phyloP scores from a whole-genome alignment of 2,329 filamentous ascomycete genomes.

The Nigrospora oryzae region DNA sequence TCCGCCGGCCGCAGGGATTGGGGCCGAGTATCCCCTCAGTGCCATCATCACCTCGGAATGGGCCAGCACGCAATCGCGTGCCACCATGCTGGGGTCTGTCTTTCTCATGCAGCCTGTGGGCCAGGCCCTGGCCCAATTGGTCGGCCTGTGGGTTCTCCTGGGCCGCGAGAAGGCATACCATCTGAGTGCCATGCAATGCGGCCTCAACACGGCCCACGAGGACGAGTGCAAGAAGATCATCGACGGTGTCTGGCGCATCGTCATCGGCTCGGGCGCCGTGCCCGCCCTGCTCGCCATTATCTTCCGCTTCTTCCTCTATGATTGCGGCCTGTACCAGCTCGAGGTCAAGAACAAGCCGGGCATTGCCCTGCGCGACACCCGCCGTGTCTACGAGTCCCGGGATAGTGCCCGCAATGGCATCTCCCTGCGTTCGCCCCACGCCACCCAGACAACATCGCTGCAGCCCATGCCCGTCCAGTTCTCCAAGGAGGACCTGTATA shows the following conservation, averaged over 20 bases:
- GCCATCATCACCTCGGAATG: conserved; percentile 62
- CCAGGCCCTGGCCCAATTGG: conserved; percentile 54
- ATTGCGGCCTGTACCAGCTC: conserved; percentile 56
- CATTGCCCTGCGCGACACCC: conserved; percentile 50
- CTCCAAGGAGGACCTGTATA: conserved; percentile 35
- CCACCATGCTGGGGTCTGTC: conserved; percentile 56
- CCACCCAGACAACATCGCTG: conserved; percentile 9
- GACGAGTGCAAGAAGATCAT: conserved; percentile 37
- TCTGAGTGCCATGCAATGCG: conserved; percentile 27
- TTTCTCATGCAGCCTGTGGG: conserved; percentile 63
- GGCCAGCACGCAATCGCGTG: conserved; percentile 48
- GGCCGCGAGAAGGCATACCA: conserved; percentile 21
- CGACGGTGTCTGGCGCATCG: conserved; percentile 59
- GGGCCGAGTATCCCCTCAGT: conserved; percentile 59
- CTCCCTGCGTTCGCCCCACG: conserved; percentile 20
- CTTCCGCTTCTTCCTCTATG: conserved; percentile 59
- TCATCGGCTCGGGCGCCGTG: conserved; percentile 56
- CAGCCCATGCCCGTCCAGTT: conserved; percentile 37
- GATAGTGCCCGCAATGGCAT: conserved; percentile 21
- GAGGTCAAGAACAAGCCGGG: conserved; percentile 56
- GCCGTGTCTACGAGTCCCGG: conserved; percentile 44
- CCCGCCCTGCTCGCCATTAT: conserved; percentile 56
- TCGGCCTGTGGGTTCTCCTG: conserved; percentile 45
- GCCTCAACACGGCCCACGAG: conserved; percentile 30
- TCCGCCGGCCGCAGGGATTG: conserved; percentile 36